phyloP scores from a whole-genome alignment of 164 flowering plant species.

The Buxus sempervirens region DNA sequence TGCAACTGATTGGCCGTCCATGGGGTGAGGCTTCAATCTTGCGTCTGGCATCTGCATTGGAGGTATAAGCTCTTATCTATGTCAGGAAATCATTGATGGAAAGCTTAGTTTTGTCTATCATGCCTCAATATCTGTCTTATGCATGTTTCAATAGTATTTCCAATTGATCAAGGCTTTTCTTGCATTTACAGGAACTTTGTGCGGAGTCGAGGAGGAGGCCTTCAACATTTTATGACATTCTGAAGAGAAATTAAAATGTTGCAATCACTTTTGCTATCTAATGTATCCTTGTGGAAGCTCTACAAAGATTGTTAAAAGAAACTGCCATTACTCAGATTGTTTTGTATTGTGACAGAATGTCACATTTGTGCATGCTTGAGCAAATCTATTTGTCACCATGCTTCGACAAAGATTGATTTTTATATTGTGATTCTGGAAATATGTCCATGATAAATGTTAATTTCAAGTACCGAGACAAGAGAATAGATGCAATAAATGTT shows the following conservation, averaged over 20 bases:
- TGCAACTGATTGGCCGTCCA: slow-evolving; percentile 93
- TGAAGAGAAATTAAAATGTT: slow-evolving; percentile 33
- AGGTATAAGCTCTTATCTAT: slow-evolving; percentile 40
- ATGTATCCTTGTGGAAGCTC: not conserved
- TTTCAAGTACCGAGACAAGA: too few relatives aligned
- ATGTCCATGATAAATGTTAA: too few relatives aligned
- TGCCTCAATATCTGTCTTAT: not conserved
- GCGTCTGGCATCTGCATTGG: slow-evolving; percentile 78
- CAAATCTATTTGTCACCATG: not conserved
- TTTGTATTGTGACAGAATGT: not conserved
- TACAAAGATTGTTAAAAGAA: not conserved
- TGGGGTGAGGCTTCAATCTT: slow-evolving; percentile 91
- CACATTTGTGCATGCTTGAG: not conserved
- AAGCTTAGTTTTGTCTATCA: not conserved
- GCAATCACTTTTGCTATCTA: not conserved
- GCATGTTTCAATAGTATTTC: not conserved
- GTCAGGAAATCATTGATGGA: not conserved
- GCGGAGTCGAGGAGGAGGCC: slow-evolving; percentile 54
- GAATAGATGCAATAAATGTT: too few relatives aligned
- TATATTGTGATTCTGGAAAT: too few relatives aligned
- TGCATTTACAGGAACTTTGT: slow-evolving; percentile 59
- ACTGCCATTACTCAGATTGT: not conserved
- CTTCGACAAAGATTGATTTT: not conserved
- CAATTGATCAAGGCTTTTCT: not conserved
- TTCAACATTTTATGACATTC: slow-evolving; percentile 51